These are phyloP conservation scores for Friedmanniomyces endolithicus DNA, from an alignment of 495 filamentous ascomycete species.

Conservation along the genomic window DNA sequence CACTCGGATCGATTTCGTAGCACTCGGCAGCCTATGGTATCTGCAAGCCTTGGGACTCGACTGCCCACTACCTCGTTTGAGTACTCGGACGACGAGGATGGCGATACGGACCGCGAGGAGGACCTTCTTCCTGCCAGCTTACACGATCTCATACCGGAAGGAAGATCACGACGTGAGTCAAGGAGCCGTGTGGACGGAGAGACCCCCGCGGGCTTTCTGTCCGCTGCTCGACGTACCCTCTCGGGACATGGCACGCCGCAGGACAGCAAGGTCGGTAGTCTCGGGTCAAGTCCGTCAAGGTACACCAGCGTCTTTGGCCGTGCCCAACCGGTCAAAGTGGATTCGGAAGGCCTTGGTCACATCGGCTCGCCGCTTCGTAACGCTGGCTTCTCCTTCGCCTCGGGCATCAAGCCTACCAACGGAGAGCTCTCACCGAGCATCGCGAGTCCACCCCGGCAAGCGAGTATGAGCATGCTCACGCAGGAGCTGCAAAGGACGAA, in stretches of 20 bases:
- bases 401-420: conserved; percentile 30
- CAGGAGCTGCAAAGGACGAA: conserved; percentile 37
- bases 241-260: conserved; percentile 51
- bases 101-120: conserved; percentile 50
- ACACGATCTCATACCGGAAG: conserved; percentile 80
- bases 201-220: conserved; percentile 32
- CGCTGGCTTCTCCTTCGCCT: conserved; percentile 43
- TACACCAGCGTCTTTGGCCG: conserved; percentile 72
- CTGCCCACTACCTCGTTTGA: conserved; percentile 42
- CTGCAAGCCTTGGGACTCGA: conserved; percentile 61
- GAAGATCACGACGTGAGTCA: conserved; percentile 74
- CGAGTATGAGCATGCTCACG: conserved; percentile 34
- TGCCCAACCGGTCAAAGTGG: conserved; percentile 32
- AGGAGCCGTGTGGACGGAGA: conserved; percentile 50
- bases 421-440: conserved; percentile 53
- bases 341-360: conserved; percentile 33
- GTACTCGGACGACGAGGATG: conserved; percentile 75
- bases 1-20: conserved; percentile 62
- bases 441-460: conserved; percentile 48
- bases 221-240: conserved; percentile 39
- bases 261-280: conserved; percentile 60
- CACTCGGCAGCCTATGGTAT: conserved; percentile 60
- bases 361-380: conserved; percentile 91
- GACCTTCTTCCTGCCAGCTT: conserved; percentile 79
- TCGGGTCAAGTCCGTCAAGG: conserved; percentile 67